Percentiles rank a stretch among this genome's conserved stretches.
These are phyloP conservation scores for Periconia digitata DNA, from an alignment of 2,329 filamentous ascomycete genomes.

Conservation along the genomic window DNA sequence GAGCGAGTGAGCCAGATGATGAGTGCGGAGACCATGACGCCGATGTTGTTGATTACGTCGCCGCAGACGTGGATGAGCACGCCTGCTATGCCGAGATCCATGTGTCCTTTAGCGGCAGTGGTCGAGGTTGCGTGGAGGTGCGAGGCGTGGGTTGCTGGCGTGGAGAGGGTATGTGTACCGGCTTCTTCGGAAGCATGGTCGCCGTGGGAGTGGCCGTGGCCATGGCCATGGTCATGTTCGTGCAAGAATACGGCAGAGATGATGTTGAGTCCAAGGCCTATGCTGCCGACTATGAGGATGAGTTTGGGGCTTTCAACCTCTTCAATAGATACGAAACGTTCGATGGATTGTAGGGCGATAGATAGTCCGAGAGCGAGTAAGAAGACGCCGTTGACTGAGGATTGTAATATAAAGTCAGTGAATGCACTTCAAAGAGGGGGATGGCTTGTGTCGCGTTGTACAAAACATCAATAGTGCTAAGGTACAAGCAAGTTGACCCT, in stretches of 20 bases:
- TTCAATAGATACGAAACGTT: conserved; percentile 64
- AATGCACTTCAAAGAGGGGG: background rate
- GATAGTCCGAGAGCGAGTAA: conserved; percentile 71
- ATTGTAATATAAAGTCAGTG: background rate
- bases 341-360: conserved; percentile 72
- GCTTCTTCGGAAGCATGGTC: conserved; percentile 14
- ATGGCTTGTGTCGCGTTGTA: background rate
- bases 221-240: conserved; percentile 37
- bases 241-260: conserved; percentile 68
- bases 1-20: conserved; percentile 68
- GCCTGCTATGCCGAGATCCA: conserved; percentile 70
- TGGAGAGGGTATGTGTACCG: conserved; percentile 1
- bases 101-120: conserved; percentile 23
- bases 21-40: conserved; percentile 69
- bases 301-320: conserved; percentile 64
- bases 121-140: conserved; percentile 30
- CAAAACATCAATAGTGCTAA: too few species aligned
- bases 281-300: conserved; percentile 68
- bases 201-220: conserved; percentile 17
- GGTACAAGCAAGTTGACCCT: background rate
- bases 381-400: conserved; percentile 68
- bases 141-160: conserved; percentile 18
- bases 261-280: conserved; percentile 68
- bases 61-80: conserved; percentile 71
- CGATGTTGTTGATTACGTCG: conserved; percentile 75